These are phyloP conservation scores for Rickenella mellea DNA, from an alignment of 768 basidiomycete genomes.

Conservation along the genomic window DNA sequence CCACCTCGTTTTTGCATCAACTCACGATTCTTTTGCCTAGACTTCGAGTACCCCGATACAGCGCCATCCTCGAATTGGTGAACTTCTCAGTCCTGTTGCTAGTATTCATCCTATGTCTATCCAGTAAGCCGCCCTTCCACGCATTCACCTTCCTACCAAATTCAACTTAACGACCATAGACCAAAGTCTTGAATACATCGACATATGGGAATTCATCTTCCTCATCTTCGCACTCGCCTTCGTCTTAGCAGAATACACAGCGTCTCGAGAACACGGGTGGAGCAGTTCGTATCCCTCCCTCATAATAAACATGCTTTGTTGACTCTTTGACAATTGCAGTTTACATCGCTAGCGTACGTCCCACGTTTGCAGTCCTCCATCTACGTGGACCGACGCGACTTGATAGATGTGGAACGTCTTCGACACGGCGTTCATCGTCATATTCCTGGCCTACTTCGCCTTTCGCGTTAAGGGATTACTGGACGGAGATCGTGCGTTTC, in stretches of 20 bases:
- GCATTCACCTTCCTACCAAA: constrained; percentile 4
- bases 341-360: constrained; percentile 70
- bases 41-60: constrained; percentile 76
- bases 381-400: no score
- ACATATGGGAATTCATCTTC: constrained; percentile 62
- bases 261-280: constrained; percentile 83
- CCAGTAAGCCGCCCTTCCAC: constrained; percentile 38
- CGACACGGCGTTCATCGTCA: constrained; percentile 62
- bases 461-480: constrained; percentile 58
- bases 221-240: constrained; percentile 73
- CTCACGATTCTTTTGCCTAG: constrained; percentile 23
- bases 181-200: constrained; percentile 40
- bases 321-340: constrained; percentile 28
- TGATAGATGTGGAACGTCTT: constrained; percentile 88
- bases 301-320: background rate
- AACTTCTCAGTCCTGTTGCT: constrained; percentile 63
- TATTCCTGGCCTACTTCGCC: constrained; percentile 60
- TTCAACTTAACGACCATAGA: constrained; percentile 29
- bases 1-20: constrained; percentile 2
- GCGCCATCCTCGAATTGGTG: constrained; percentile 66
- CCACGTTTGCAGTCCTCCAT: no score
- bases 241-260: constrained; percentile 78
- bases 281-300: constrained; percentile 42
- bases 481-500: constrained; percentile 36
- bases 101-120: constrained; percentile 66